phyloP scores from a whole-genome alignment of 192 early-diverging fungal species.

The Podila epicladia region DNA sequence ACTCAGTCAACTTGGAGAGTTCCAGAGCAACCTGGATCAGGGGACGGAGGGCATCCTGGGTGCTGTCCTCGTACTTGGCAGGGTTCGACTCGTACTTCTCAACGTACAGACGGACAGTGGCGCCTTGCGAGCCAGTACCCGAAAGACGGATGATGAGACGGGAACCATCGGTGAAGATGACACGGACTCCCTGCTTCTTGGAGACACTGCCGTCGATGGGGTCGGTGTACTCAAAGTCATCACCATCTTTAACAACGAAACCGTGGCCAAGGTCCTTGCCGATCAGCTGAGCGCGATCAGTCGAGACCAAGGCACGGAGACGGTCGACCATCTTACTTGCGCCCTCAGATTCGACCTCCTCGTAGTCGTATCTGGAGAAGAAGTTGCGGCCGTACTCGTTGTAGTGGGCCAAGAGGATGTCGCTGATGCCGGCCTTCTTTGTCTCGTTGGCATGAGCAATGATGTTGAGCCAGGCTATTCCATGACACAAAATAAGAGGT shows the following conservation, averaged over 20 bases:
- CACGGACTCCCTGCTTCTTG: conserved; percentile 89
- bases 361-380: conserved; percentile 97
- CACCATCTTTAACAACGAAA: conserved; percentile 72
- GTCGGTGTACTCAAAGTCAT: conserved; percentile 96
- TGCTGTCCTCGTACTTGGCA: conserved; percentile 68
- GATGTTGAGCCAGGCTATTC: conserved; percentile 93
- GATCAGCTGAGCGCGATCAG: conserved; percentile 57
- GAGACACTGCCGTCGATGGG: conserved; percentile 90
- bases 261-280: conserved; percentile 70
- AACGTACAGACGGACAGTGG: conserved; percentile 95
- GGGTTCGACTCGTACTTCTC: conserved; percentile 84
- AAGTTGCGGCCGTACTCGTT: conserved; percentile 93
- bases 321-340: conserved; percentile 84
- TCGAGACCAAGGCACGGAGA: conserved; percentile 66
- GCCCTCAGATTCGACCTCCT: conserved; percentile 86
- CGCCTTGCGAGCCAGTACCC: conserved; percentile 95
- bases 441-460: conserved; percentile 77
- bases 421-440: conserved; percentile 71
- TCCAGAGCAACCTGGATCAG: conserved; percentile 87
- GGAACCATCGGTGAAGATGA: conserved; percentile 92
- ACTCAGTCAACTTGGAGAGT: conserved; percentile 78
- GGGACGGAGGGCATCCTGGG: conserved; percentile 87
- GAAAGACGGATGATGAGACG: conserved; percentile 92
- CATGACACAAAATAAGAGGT: not conserved
- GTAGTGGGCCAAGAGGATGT: conserved; percentile 87